Conservation (phyloP, 2,329 filamentous ascomycete species). For the Fusarium sp. region DNA sequence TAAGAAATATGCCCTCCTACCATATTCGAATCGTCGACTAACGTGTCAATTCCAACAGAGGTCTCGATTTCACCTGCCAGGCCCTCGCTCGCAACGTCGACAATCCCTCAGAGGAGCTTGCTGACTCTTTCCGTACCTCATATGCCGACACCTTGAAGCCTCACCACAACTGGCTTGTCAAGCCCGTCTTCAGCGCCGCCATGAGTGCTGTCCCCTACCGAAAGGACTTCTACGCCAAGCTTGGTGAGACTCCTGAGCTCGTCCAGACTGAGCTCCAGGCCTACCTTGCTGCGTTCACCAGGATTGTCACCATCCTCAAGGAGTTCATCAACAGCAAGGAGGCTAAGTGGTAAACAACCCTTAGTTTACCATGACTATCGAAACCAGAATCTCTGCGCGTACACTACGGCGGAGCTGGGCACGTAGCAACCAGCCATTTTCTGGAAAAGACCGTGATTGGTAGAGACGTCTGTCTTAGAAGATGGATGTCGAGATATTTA, state of each 20-base stretch:
- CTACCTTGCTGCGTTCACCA: conserved; percentile 81
- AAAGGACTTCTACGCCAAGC: conserved; percentile 89
- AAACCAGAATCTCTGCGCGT: conserved; percentile 1
- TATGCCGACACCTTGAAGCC: conserved; percentile 90
- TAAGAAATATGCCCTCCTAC: conserved; percentile 52
- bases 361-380: neutral
- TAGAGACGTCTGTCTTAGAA: conserved; percentile 7
- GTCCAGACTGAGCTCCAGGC: conserved; percentile 69
- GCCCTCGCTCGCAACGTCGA: conserved; percentile 79
- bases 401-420: conserved; percentile 4
- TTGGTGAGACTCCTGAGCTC: conserved; percentile 71
- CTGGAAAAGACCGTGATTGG: conserved; percentile 20
- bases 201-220: conserved; percentile 94
- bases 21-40: neutral
- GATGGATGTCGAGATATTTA: conserved; percentile 8
- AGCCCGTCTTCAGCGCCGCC: conserved; percentile 90
- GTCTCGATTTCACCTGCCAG: conserved; percentile 90
- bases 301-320: conserved; percentile 77
- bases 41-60: conserved; percentile 60
- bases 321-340: conserved; percentile 63
- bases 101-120: conserved; percentile 75
- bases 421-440: conserved; percentile 18
- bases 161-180: conserved; percentile 87
- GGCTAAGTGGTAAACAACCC: conserved; percentile 61
- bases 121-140: conserved; percentile 83